These are phyloP conservation scores for Fusarium sarcochroum DNA, from an alignment of 2,329 filamentous ascomycete species.

Conservation along the genomic window DNA sequence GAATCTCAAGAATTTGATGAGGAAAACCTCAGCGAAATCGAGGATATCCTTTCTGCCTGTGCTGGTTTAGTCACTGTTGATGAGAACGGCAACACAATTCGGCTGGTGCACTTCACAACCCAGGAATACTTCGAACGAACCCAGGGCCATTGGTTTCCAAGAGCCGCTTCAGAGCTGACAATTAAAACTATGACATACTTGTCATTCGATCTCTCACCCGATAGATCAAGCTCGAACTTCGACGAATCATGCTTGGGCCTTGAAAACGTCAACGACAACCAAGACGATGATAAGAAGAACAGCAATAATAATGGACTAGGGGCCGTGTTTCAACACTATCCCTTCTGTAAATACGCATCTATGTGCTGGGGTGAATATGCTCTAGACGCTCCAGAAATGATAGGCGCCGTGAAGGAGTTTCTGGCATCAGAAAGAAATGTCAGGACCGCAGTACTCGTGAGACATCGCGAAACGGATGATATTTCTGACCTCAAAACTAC, in stretches of 20 bases:
- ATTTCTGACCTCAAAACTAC: neutral
- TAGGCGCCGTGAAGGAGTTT: neutral
- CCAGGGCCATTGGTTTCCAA: constrained; percentile 49
- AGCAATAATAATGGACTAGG: constrained; percentile 35
- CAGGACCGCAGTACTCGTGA: neutral
- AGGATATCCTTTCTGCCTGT: constrained; percentile 56
- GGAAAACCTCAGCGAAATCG: constrained; percentile 53
- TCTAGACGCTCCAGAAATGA: neutral
- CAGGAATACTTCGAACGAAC: constrained; percentile 60
- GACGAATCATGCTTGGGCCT: neutral
- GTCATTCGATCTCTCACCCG: constrained; percentile 43
- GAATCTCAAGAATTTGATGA: constrained; percentile 49
- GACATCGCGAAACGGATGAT: neutral
- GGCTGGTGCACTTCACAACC: constrained; percentile 62
- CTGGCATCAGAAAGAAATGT: neutral
- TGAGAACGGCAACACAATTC: constrained; percentile 54
- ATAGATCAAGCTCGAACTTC: neutral
- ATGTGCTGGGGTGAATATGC: constrained; percentile 30
- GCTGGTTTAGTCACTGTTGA: constrained; percentile 60
- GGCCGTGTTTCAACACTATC: neutral
- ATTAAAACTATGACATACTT: constrained; percentile 55
- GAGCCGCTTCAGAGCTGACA: constrained; percentile 48
- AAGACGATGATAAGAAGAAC: too few species aligned
- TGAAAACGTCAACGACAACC: neutral
- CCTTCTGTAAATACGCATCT: constrained; percentile 26